Conservation (phyloP, 257 asterid genomes). For the Salvia splendens region DNA sequence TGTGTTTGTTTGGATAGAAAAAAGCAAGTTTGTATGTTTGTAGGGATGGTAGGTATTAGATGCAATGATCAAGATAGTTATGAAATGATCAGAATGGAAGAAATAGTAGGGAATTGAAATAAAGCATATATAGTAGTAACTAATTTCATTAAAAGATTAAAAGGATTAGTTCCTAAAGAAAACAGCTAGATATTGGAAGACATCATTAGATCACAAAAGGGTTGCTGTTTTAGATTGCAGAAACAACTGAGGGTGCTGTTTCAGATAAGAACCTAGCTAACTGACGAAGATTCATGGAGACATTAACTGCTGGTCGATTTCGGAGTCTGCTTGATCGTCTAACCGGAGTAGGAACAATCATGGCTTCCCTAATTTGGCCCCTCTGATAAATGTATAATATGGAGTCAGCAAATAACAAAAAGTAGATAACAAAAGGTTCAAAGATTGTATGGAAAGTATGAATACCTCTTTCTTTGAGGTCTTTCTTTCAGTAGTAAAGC, state of each 20-base stretch:
- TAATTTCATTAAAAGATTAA: slow-evolving; percentile 6
- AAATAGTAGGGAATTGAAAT: neutral
- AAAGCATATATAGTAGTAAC: neutral
- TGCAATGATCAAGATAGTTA: neutral
- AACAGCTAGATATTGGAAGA: neutral
- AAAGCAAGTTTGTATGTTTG: neutral
- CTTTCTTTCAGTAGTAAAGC: slow-evolving; percentile 48
- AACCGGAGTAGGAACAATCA: slow-evolving; percentile 48
- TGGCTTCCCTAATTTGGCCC: slow-evolving; percentile 43
- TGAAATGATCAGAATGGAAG: neutral
- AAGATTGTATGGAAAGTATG: neutral
- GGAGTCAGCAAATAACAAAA: neutral
- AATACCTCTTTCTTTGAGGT: slow-evolving; percentile 55
- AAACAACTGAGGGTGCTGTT: slow-evolving; percentile 49
- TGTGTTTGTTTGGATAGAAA: slow-evolving; percentile 7
- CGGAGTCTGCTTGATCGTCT: slow-evolving; percentile 76
- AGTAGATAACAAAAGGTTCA: neutral
- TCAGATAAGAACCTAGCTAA: slow-evolving; percentile 18
- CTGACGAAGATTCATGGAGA: slow-evolving; percentile 48
- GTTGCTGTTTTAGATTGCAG: slow-evolving; percentile 4
- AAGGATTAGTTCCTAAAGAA: slow-evolving; percentile 25
- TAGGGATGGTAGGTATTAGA: too few species aligned
- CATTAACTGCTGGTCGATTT: slow-evolving; percentile 39
- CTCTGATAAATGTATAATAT: slow-evolving; percentile 43
- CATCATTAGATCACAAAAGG: neutral